These are phyloP conservation scores for Bruguiera gymnorhiza DNA, from an alignment of 345 rosid species.

Conservation along the genomic window DNA sequence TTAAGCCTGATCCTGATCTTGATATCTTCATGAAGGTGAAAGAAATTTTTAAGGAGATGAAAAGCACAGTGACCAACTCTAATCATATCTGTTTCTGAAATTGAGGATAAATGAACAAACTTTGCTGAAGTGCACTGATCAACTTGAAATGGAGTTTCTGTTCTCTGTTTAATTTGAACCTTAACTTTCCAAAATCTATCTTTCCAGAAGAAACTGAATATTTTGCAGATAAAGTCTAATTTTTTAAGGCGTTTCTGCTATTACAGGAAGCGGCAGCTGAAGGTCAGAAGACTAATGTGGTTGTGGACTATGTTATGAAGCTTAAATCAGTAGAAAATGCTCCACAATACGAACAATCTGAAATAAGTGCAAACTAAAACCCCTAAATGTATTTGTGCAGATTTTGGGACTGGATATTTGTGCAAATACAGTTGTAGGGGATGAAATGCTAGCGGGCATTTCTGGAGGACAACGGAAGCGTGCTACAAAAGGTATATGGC, in stretches of 20 bases:
- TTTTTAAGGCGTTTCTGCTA: background rate
- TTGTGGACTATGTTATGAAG: slow-evolving; percentile 70
- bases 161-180: no score
- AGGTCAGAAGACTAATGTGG: slow-evolving; percentile 55
- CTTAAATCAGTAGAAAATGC: slow-evolving; percentile 22
- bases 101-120: no score
- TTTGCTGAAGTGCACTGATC: no score
- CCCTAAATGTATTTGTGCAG: slow-evolving; percentile 26
- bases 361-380: background rate
- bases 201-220: background rate
- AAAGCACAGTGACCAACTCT: no score
- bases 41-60: no score
- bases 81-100: no score
- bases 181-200: background rate
- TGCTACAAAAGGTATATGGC: slow-evolving; percentile 55
- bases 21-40: slow-evolving; percentile 72
- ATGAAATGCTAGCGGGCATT: slow-evolving; percentile 64
- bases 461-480: slow-evolving; percentile 79
- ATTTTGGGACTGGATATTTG: slow-evolving; percentile 63
- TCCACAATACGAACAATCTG: background rate
- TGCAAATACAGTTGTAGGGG: slow-evolving; percentile 61
- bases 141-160: no score
- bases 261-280: slow-evolving; percentile 43
- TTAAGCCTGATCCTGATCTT: slow-evolving; percentile 68
- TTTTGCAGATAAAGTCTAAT: background rate